Conservation (phyloP, 1,284 basidiomycete genomes). For the Mycosarcoma mackinlayi region DNA sequence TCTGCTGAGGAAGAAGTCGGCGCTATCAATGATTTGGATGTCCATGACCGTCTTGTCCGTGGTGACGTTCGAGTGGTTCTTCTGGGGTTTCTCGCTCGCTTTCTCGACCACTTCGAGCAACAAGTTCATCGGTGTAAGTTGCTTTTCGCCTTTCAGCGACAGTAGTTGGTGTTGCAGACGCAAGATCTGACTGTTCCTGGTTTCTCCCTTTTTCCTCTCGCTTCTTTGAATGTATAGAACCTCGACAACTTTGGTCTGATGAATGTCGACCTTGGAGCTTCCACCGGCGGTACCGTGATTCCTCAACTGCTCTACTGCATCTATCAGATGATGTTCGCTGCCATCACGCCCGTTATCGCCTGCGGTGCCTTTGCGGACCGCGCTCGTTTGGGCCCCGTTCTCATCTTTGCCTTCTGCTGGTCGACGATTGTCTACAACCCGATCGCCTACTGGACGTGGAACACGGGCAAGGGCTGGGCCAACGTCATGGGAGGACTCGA, state of each 20-base stretch:
- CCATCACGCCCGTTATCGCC: slow-evolving; percentile 76
- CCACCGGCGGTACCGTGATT: slow-evolving; percentile 70
- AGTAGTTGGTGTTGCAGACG: not conserved
- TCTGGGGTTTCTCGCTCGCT: slow-evolving; percentile 69
- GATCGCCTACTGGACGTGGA: slow-evolving; percentile 68
- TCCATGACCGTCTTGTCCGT: slow-evolving; percentile 81
- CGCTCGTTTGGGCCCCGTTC: slow-evolving; percentile 83
- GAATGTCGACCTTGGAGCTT: slow-evolving; percentile 80
- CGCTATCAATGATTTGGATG: slow-evolving; percentile 89
- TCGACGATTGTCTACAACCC: slow-evolving; percentile 83
- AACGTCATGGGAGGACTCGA: slow-evolving; percentile 68
- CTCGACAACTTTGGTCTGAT: slow-evolving; percentile 83
- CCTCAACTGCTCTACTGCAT: slow-evolving; percentile 87
- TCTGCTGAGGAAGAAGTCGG: slow-evolving; percentile 83
- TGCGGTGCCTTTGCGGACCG: slow-evolving; percentile 93
- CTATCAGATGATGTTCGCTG: slow-evolving; percentile 89
- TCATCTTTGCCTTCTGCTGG: slow-evolving; percentile 89
- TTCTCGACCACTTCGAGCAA: slow-evolving; percentile 69
- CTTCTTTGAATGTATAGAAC: too few species aligned
- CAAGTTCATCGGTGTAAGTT: slow-evolving; percentile 70
- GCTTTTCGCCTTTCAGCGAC: too few species aligned
- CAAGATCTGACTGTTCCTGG: not conserved
- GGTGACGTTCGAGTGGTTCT: slow-evolving; percentile 76
- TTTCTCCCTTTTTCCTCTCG: slow-evolving; percentile 42
- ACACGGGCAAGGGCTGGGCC: slow-evolving; percentile 62